A percentile compares a stretch with the other conserved stretches of the same genome.
phyloP scores from a whole-genome alignment of 2,329 filamentous ascomycete species.

The Arthrobotrys entomopaga region DNA sequence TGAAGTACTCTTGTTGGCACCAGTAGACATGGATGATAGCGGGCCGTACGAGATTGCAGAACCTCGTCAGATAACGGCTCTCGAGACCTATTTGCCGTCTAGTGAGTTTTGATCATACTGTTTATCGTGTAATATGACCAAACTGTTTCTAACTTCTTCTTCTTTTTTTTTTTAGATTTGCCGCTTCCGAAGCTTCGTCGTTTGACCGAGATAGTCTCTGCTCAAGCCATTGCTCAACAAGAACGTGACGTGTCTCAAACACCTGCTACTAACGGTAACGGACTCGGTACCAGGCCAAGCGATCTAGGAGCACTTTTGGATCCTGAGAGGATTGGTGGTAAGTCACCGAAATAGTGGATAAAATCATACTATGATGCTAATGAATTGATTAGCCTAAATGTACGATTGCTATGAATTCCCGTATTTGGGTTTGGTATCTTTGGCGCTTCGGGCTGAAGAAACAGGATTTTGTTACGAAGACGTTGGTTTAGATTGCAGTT shows the following conservation, averaged over 20 bases:
- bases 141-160: too few species aligned
- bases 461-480: background rate
- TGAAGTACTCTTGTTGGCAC: conserved; percentile 82
- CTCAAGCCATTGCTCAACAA: conserved; percentile 91
- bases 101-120: conserved; percentile 88
- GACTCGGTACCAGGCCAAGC: conserved; percentile 42
- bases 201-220: conserved; percentile 96
- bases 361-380: conserved; percentile 8
- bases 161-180: conserved; percentile 52
- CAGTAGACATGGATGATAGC: conserved; percentile 98
- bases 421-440: background rate
- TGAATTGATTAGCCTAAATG: conserved; percentile 29
- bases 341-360: background rate
- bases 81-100: conserved; percentile 97
- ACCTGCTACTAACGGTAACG: background rate
- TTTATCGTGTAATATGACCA: background rate
- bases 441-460: background rate
- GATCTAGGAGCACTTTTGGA: conserved; percentile 49
- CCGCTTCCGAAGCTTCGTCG: conserved; percentile 75
- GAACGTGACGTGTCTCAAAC: background rate
- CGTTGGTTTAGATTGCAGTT: background rate
- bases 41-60: conserved; percentile 98
- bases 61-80: conserved; percentile 90
- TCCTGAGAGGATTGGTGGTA: conserved; percentile 45
- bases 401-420: background rate